Evolutionary conservation across 1,284 basidiomycete species (phyloP).

Genomic region (Coniophora puteana): DNA sequence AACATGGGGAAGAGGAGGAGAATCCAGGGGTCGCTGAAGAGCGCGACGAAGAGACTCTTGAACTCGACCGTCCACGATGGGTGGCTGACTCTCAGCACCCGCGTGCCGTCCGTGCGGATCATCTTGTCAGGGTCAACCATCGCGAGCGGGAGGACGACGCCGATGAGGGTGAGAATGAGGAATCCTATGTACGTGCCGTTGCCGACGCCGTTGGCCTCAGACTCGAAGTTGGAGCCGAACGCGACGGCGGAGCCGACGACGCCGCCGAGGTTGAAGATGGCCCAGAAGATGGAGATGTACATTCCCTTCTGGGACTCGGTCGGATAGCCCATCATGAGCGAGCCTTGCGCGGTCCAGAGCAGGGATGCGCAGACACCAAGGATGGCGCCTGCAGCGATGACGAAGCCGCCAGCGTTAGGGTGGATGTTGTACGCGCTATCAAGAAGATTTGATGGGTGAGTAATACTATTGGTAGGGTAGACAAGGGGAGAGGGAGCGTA

Average conservation of each 20-base stretch:
- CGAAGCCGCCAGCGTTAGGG: constrained; percentile 31
- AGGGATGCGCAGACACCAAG: constrained; percentile 60
- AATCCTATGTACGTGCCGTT: constrained; percentile 18
- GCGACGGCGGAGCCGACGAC: constrained; percentile 56
- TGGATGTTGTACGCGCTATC: constrained; percentile 38
- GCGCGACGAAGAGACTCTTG: constrained; percentile 2
- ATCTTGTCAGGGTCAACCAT: constrained; percentile 28
- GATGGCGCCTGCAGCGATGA: constrained; percentile 53
- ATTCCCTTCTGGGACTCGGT: constrained; percentile 51
- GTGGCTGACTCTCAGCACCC: constrained; percentile 20
- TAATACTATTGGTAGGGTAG: no score
- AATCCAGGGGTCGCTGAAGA: constrained; percentile 6
- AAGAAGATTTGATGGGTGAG: background rate
- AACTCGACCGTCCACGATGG: constrained; percentile 10
- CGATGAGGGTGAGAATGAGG: constrained; percentile 25
- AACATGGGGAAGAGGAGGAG: constrained; percentile 4
- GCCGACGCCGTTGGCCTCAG: background rate
- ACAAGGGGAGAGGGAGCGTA: no score
- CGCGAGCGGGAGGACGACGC: constrained; percentile 21
- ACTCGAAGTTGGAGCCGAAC: constrained; percentile 36
- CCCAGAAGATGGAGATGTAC: constrained; percentile 60
- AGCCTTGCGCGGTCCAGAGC: constrained; percentile 59
- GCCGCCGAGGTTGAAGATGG: constrained; percentile 60
- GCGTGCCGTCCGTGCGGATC: constrained; percentile 27
- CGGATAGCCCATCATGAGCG: constrained; percentile 57